Conservation (phyloP, 805 yeast species). For the Barnettozyma californica region DNA sequence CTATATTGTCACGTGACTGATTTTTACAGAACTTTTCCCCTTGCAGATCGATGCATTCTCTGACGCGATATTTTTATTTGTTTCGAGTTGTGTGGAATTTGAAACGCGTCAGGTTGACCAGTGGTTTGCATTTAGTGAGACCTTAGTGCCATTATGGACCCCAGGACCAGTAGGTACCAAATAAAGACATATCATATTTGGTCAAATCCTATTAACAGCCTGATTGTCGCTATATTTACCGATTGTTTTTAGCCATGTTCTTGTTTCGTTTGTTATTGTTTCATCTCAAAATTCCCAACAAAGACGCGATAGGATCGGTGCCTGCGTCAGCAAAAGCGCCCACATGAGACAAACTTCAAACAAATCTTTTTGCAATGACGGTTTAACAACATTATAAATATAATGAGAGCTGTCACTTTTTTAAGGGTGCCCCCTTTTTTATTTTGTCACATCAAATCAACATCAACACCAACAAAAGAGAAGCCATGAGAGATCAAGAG, state of each 20-base stretch:
- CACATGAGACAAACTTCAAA: background rate
- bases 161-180: too few species aligned
- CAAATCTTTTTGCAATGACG: background rate
- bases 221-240: too few species aligned
- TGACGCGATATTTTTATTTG: background rate
- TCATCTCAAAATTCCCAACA: background rate
- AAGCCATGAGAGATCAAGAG: constrained; percentile 3
- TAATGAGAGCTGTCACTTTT: background rate
- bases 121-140: too few species aligned
- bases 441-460: too few species aligned
- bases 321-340: background rate
- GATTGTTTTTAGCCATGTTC: too few species aligned
- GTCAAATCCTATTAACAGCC: background rate
- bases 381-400: background rate
- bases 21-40: background rate
- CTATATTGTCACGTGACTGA: too few species aligned
- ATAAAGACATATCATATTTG: too few species aligned
- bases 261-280: background rate
- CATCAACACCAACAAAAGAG: background rate
- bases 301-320: background rate
- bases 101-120: too few species aligned
- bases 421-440: background rate
- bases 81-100: background rate
- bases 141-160: too few species aligned
- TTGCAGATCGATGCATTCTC: background rate